Base-by-base conservation (phyloP, 768 basidiomycete species). In the Boletus vinaceobasis region DNA sequence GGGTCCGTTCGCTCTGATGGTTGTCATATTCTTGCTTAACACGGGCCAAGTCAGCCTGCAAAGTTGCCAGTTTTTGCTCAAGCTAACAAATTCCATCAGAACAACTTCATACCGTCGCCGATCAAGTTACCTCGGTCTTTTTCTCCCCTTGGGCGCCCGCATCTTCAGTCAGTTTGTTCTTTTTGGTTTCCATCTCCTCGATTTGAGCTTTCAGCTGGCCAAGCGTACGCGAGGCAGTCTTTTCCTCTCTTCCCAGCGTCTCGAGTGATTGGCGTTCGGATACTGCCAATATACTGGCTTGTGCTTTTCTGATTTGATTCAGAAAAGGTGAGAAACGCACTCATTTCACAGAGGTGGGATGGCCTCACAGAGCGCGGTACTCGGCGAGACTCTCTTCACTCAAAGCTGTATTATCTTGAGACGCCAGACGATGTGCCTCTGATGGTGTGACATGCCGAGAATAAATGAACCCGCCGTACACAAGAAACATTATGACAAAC, bases 201-300 rank as follows among this genome's bases (percentile, higher is more conserved):
- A 88, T 78, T 65, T 84, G 87, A 58, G 91, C 87, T 48, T 79
- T 79, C 5, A 89, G 73, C 52, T 87, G 84, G 0, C 79, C 68
- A 7, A 93, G 77, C 1, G 82, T 77, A 40, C 93, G 83, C 8
- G 75, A 69, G 0, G 83, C 66, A 0, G 85, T 87, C 71, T 93
- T 94, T 67, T 90, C 87, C 52, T 98, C 91, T 50, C 95, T 85
- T 14, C 78, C 78, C 7, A 95, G 79, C 1, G 84, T 81, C 57
- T 95, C 91, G 1, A 97, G 79, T 6, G 85, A 77, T 63, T 97
- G 93, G 1, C 97, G 87, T 70, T 98, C 94, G 31, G 86, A 82
- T 1, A 93, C 85, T 1, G 92, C 93, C 33, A 88, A 81, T 2
- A 88, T 72, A 58, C 85, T 90, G 15, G 94, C 88, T 7, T 79